Evolutionary conservation across 495 filamentous ascomycete genomes (phyloP), one percentile per base, ranked within the genome.

Genomic region (Annulohypoxylon bovei): DNA sequence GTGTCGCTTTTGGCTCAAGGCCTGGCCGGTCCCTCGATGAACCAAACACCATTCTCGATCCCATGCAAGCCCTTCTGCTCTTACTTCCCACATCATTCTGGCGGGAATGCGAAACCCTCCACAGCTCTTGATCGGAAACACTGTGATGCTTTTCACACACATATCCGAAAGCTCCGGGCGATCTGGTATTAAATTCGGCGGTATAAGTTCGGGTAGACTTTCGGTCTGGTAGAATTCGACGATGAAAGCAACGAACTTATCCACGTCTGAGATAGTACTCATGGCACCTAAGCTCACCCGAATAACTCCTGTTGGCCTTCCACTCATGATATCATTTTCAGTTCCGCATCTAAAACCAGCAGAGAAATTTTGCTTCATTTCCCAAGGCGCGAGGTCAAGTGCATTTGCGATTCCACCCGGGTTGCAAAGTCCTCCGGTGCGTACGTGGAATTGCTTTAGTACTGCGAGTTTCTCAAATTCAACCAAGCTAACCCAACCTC

Each of bases 1-100:
- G 73, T 96, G 89, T 60, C 87, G 82, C 78, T 97, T 97, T 76
- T 96, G 93, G 67, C 85, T 94, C 52, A 98, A 79, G 0, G 89
- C 92, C 49, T 87, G 87, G 0, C 89, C 89, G 1, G 93, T 94
- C 7, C 92, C 91, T 73, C 90, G 88, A 75, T 97, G 93, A 14
- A 98, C 86, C 14, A 98, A 79, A 75, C 93, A 97, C 94, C 94
- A 98, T 79, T 98, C 94, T 54, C 94, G 82, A 77, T 98, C 94
- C 94, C 94, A 97, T 16, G 89, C 91, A 5, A 98, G 81, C 0
- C 94, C 94, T 78, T 96, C 91, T 14, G 82, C 79, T 50, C 83
- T 86, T 25, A 97, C 85, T 74, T 92, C 89, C 94, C 94, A 98
- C 18, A 82, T 74, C 22, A 79, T 79, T 6, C 80, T 87, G 0